Conservation (phyloP, 164 flowering plant species). For the Tinospora cordifolia region DNA sequence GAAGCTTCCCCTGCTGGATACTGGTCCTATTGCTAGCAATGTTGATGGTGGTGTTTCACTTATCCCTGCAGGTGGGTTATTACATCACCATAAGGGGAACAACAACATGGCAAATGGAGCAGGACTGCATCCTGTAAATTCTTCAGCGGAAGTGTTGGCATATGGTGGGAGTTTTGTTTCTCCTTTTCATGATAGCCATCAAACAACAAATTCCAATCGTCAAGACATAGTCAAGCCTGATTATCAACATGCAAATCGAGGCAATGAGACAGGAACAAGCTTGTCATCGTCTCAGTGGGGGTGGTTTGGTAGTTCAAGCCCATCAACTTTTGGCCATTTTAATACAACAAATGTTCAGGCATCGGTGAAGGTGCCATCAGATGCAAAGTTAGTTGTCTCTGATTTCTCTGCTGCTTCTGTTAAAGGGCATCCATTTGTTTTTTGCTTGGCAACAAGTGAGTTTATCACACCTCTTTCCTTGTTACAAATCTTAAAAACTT, state of each 20-base stretch:
- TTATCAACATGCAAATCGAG: constrained; percentile 15
- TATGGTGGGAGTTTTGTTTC: constrained; percentile 13
- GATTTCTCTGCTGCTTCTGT: constrained; percentile 18
- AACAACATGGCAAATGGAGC: constrained; percentile 17
- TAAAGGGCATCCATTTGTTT: constrained; percentile 39
- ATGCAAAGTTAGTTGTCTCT: constrained; percentile 14
- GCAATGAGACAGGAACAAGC: constrained; percentile 20
- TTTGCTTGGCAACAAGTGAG: constrained; percentile 49
- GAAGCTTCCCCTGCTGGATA: constrained; percentile 18
- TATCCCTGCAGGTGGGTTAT: constrained; percentile 16
- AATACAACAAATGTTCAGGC: constrained; percentile 12
- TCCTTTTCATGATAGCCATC: constrained; percentile 19
- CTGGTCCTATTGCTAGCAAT: constrained; percentile 10
- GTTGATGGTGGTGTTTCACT: constrained; percentile 20
- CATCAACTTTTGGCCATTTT: constrained; percentile 14
- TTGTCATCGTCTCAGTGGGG: constrained; percentile 18
- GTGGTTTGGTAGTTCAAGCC: constrained; percentile 13
- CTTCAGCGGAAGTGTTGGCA: constrained; percentile 18
- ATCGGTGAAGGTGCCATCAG: constrained; percentile 16
- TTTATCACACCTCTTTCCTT: constrained; percentile 3
- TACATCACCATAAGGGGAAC: constrained; percentile 21
- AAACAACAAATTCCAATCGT: constrained; percentile 14
- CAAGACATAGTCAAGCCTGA: constrained; percentile 20
- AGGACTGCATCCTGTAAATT: constrained; percentile 16
- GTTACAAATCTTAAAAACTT: background rate